Base-by-base conservation (phyloP, 352 stramenopile species). In the Poterioochromonas sp. region DNA sequence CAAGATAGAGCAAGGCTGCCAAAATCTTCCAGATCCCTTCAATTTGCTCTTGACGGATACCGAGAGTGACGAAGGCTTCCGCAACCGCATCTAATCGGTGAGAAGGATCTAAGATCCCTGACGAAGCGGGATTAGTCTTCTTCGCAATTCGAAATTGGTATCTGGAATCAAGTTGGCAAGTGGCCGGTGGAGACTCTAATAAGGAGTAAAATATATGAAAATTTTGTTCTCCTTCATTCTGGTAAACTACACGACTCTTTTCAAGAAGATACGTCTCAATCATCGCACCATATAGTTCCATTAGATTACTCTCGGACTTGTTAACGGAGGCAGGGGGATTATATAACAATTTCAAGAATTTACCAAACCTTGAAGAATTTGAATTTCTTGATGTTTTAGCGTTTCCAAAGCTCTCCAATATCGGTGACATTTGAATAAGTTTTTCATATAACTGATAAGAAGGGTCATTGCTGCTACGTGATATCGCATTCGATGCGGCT, bases 321-420 rank as follows among this genome's bases (percentile, higher is more conserved):
- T 5, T 32, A 15, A 32, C n/a, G 3, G 34, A 11, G 3, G 8
- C n/a, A 47, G 62, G 41, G 26, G 2, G 62, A n/a, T 41, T 22
- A 29, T 43, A 71, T 26, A 11, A 44, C 32, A 71, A 47, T 71
- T 71, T 71, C 62, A 71, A 43, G 34, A 71, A 71, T 47, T 71
- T 71, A 58, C 93, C 94, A 83, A 98, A 98, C 29, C 94, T 88
- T 83, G 84, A 92, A 20, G 85, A 93, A 84, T 98, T 98, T 85
- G 97, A 92, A 81, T 98, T 98, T 15, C 93, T 87, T 26, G 92
- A 88, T 0, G 94, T 98, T 83, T 97, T 97, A 64, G 94, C 93
- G 78, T 98, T 98, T 64, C 94, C 94, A 83, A 98, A 98, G 0
- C 92, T 91, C 78, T 98, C 94, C 49, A 98, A 85, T 69, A 98